phyloP scores from a whole-genome alignment of 495 filamentous ascomycete genomes.

The Neurospora sp. region DNA sequence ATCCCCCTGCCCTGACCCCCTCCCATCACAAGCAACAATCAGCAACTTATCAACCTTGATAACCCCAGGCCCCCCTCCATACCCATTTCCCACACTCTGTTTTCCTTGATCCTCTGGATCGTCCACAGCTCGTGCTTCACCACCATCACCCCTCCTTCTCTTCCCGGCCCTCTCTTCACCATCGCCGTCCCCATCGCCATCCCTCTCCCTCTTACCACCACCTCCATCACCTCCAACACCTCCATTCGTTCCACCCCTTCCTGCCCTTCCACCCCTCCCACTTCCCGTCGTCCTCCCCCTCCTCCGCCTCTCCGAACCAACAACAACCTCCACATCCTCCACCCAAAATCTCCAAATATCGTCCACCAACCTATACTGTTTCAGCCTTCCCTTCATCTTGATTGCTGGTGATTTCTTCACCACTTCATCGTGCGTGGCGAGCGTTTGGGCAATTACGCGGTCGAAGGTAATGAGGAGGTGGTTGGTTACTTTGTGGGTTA shows the following conservation, averaged over 20 bases:
- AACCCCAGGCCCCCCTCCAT: not conserved
- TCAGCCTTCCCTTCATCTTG: not conserved
- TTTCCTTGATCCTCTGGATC: not conserved
- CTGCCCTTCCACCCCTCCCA: not conserved
- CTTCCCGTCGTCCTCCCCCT: not conserved
- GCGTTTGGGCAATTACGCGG: not conserved
- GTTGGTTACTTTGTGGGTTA: not conserved
- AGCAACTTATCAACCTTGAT: not conserved
- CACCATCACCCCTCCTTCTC: not conserved
- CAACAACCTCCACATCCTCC: not conserved
- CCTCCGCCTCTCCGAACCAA: not conserved
- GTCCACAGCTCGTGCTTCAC: not conserved
- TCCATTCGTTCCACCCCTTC: not conserved
- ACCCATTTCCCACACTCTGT: too few species aligned
- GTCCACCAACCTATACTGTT: not conserved
- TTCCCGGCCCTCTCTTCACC: not conserved
- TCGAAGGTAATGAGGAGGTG: not conserved
- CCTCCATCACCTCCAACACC: not conserved
- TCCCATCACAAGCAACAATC: not conserved
- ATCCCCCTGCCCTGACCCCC: not conserved
- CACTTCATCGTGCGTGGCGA: not conserved
- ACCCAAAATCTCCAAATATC: not conserved
- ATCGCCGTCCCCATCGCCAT: not conserved
- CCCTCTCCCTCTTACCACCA: not conserved
- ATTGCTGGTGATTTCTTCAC: not conserved